Percentiles rank a stretch among this genome's conserved stretches.
Conservation (phyloP, 352 stramenopile species). For the Phytophthora quininea region DNA sequence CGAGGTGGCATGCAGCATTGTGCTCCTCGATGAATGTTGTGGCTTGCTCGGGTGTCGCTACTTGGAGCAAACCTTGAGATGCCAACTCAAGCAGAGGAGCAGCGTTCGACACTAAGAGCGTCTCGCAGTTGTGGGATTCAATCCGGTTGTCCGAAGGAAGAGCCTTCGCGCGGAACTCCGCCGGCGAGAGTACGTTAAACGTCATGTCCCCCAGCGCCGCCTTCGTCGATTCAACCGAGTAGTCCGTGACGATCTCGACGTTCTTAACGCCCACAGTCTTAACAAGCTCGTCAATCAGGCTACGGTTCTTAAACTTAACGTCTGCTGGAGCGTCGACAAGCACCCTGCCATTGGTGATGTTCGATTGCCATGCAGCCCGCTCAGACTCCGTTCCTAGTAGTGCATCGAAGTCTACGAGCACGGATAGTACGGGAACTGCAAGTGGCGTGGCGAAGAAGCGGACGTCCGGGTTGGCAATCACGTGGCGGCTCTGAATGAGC, state of each 20-base stretch:
- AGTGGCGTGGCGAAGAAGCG: constrained; percentile 52
- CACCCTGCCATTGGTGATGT: constrained; percentile 10
- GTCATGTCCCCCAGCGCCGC: constrained; percentile 7
- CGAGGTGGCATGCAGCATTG: constrained; percentile 27
- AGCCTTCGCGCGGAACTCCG: constrained; percentile 10
- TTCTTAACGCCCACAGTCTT: constrained; percentile 26
- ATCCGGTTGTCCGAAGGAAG: constrained; percentile 17
- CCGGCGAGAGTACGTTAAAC: constrained; percentile 23
- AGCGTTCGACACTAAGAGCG: constrained; percentile 31
- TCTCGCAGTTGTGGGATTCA: constrained; percentile 34
- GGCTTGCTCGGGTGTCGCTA: constrained; percentile 20
- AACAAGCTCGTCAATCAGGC: constrained; percentile 27
- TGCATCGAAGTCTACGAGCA: constrained; percentile 37
- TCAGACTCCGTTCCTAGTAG: constrained; percentile 19
- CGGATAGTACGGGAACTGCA: constrained; percentile 30
- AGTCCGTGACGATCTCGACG: constrained; percentile 33
- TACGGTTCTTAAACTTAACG: constrained; percentile 15
- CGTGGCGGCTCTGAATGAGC: constrained; percentile 79
- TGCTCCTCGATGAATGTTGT: constrained; percentile 32
- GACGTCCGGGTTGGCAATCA: constrained; percentile 66
- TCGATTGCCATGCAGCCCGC: background rate
- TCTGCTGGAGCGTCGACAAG: constrained; percentile 23
- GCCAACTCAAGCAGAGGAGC: constrained; percentile 20
- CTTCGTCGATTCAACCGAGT: constrained; percentile 31
- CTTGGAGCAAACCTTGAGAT: constrained; percentile 30